A percentile compares a stretch with the other conserved stretches of the same genome.
phyloP scores from a whole-genome alignment of 2,329 filamentous ascomycete species.

The Fusarium austroafricanum region DNA sequence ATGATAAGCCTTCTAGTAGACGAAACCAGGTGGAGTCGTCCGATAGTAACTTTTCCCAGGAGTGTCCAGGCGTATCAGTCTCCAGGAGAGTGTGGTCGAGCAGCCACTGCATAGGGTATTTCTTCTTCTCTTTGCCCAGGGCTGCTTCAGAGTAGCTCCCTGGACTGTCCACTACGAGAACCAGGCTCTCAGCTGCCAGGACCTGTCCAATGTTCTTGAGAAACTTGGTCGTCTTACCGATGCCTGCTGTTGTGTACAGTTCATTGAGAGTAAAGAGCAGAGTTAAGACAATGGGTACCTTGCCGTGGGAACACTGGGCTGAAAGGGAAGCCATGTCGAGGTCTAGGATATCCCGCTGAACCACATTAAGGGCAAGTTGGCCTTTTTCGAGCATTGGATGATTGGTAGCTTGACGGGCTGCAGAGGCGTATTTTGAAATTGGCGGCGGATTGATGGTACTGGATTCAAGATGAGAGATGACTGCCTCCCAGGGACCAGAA shows the following conservation, averaged over 20 bases:
- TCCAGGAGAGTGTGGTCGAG: conserved; percentile 82
- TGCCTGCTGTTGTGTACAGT: conserved; percentile 82
- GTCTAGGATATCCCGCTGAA: conserved; percentile 62
- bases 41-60: conserved; percentile 80
- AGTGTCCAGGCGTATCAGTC: conserved; percentile 50
- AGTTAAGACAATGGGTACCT: conserved; percentile 71
- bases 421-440: conserved; percentile 65
- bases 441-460: conserved; percentile 65
- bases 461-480: conserved; percentile 68
- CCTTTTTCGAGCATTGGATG: conserved; percentile 55
- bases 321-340: conserved; percentile 53
- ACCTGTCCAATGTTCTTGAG: conserved; percentile 74
- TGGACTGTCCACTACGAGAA: conserved; percentile 92
- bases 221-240: conserved; percentile 79
- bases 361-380: conserved; percentile 57
- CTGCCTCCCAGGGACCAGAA: conserved; percentile 79
- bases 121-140: conserved; percentile 70
- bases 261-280: conserved; percentile 97
- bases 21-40: conserved; percentile 90
- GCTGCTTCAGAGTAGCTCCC: conserved; percentile 90
- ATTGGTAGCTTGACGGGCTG: conserved; percentile 58
- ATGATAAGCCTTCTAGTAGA: conserved; percentile 72
- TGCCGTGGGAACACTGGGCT: conserved; percentile 45
- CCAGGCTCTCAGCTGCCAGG: conserved; percentile 69
- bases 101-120: conserved; percentile 95